A percentile compares a stretch with the other conserved stretches of the same genome.
phyloP scores from a whole-genome alignment of 148 eudicot genomes.

The Camellia sinensis region DNA sequence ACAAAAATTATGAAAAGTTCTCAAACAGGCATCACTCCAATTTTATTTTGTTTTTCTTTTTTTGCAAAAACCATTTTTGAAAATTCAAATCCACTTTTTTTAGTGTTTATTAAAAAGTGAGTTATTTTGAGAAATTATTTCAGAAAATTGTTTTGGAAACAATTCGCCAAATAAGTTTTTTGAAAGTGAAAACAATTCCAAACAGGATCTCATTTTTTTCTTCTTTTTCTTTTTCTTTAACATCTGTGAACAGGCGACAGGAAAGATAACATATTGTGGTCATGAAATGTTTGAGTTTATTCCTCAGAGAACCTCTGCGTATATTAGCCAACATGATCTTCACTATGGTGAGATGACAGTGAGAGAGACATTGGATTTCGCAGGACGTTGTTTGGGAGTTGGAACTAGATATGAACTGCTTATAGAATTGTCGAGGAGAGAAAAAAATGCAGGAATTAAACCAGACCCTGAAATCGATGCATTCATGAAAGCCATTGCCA shows the following conservation, averaged over 20 bases:
- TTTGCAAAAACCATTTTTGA: no score
- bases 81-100: no score
- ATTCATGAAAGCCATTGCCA: conserved; percentile 47
- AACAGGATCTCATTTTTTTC: background rate
- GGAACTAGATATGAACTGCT: conserved; percentile 42
- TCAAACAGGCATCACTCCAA: no score
- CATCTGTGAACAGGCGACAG: conserved; percentile 20
- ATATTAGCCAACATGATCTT: conserved; percentile 51
- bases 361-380: conserved; percentile 43
- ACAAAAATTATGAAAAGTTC: no score
- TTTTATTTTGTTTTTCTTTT: no score
- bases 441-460: conserved; percentile 34
- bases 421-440: conserved; percentile 41
- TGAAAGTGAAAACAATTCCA: background rate
- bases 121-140: no score
- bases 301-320: conserved; percentile 48
- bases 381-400: conserved; percentile 45
- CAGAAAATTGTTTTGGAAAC: no score
- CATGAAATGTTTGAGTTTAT: conserved; percentile 39
- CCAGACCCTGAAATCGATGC: conserved; percentile 53
- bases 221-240: background rate
- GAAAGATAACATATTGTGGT: conserved; percentile 42
- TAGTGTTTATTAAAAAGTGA: no score
- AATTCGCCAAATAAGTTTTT: no score
- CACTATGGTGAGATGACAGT: conserved; percentile 58